These are phyloP conservation scores for Smallanthus sonchifolius DNA, from an alignment of 129 eudicot species.

Conservation along the genomic window DNA sequence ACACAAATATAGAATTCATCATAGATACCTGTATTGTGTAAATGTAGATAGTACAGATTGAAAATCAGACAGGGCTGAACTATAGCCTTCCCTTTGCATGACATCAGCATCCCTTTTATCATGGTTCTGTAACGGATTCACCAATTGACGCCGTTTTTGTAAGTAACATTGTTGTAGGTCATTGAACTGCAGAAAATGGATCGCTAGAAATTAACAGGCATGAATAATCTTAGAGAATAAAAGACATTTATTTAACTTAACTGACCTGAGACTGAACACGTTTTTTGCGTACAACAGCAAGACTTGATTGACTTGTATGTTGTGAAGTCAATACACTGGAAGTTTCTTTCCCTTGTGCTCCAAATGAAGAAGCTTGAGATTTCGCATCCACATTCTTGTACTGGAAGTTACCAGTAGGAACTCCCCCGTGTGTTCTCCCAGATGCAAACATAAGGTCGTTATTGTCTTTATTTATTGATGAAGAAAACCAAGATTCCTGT, in stretches of 20 bases:
- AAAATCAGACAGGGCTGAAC: constrained; percentile 51
- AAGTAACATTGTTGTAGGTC: constrained; percentile 66
- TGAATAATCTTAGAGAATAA: neutral
- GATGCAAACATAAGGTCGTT: constrained; percentile 41
- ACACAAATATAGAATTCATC: constrained; percentile 1
- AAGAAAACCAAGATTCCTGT: constrained; percentile 42
- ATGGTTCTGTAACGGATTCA: constrained; percentile 27
- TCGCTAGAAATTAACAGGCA: neutral
- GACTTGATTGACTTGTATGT: constrained; percentile 55
- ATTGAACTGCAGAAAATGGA: constrained; percentile 39
- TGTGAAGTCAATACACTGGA: constrained; percentile 56
- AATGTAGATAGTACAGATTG: constrained; percentile 64
- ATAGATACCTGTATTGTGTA: constrained; percentile 43
- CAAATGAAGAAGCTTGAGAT: constrained; percentile 41
- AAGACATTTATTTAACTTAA: neutral
- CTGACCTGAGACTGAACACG: constrained; percentile 73
- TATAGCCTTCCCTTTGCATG: constrained; percentile 48
- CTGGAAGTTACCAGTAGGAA: constrained; percentile 34
- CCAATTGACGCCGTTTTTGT: constrained; percentile 58
- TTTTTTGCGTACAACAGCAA: constrained; percentile 63
- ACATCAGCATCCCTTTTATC: constrained; percentile 31
- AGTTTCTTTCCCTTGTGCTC: constrained; percentile 52
- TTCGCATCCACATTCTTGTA: constrained; percentile 46
- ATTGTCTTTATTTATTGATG: constrained; percentile 45
- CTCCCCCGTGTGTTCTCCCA: constrained; percentile 40